A percentile compares a stretch with the other conserved stretches of the same genome.
Conservation (phyloP, 2,329 filamentous ascomycete genomes). For the Bipolaris oryzae region DNA sequence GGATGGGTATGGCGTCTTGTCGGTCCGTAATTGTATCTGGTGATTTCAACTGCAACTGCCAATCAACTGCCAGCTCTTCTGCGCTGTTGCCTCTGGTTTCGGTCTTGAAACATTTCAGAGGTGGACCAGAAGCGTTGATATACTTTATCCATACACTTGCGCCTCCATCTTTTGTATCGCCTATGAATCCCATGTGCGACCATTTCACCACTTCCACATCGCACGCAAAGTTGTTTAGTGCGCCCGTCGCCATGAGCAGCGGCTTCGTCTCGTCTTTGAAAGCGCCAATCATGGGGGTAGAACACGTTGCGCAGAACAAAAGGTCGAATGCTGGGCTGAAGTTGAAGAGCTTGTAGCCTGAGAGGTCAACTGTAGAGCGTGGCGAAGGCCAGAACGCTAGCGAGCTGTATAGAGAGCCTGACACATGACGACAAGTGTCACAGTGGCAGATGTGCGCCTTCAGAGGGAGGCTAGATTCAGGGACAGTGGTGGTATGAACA, state of each 20-base stretch:
- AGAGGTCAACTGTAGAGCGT: constrained; percentile 33
- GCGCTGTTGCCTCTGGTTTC: constrained; percentile 16
- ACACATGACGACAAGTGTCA: constrained; percentile 56
- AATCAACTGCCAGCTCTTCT: constrained; percentile 38
- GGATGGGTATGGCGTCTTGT: constrained; percentile 44
- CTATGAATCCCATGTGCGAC: constrained; percentile 53
- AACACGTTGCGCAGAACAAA: constrained; percentile 55
- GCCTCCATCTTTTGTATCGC: constrained; percentile 61
- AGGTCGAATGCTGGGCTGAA: constrained; percentile 46
- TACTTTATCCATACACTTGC: constrained; percentile 55
- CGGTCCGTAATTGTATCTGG: constrained; percentile 20
- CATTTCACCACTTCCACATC: constrained; percentile 25
- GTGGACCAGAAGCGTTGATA: constrained; percentile 41
- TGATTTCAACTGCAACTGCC: constrained; percentile 27
- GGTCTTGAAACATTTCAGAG: constrained; percentile 26
- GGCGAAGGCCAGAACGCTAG: constrained; percentile 49
- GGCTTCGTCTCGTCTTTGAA: constrained; percentile 17
- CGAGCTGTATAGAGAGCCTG: constrained; percentile 52
- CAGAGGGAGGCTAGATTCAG: constrained; percentile 51
- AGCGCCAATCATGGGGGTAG: constrained; percentile 53
- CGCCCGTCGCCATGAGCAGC: constrained; percentile 50
- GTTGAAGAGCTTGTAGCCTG: constrained; percentile 46
- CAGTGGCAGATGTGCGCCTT: constrained; percentile 56
- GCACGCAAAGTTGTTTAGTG: constrained; percentile 39
- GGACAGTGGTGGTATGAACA: constrained; percentile 47